Evolutionary conservation across 345 rosid species (phyloP), one percentile per base, ranked within the genome.

Genomic region (Rhodamnia rubescens): DNA sequence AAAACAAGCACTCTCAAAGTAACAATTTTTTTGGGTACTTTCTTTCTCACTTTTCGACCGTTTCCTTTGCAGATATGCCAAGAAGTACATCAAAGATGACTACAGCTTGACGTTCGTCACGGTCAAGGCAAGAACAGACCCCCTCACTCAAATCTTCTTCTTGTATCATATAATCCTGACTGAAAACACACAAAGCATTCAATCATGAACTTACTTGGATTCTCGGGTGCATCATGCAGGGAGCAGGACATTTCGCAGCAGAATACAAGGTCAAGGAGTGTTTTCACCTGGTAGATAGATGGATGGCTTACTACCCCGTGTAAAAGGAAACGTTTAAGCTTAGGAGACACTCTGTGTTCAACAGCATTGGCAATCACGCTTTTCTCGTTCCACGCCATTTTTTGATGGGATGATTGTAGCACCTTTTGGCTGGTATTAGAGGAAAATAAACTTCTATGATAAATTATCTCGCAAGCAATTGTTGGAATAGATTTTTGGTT

Each of bases 161-260:
- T 42, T 14, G 21, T 59, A n/a, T 32, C 59, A 53, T 40, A 21
- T 54, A 14, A 36, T 40, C 11, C 14, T 44, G 32, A 83, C 3
- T 40, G 51, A 55, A n/a, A n/a, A 44, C 7, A 56, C 47, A 10
- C 16, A 11, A 16, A 11, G 24, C 84, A 40, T 53, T 83, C 47
- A 22, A 54, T 20, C 42, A 56, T 52, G 5, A 50, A 50, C 47
- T 84, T 75, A 52, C 26, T 74, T 36, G 75, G 13, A 36, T 54
- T 53, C 49, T 32, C 14, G 61, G 69, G 78, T 69, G 47, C 40
- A 36, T 11, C 50, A 44, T 75, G 6, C 83, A 85, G 89, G 87
- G 87, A 49, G 89, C 82, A 40, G 89, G 89, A 40, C 89, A 88
- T 50, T 57, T 78, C 20, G 87, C 89, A 4, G 84, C 87, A 16